Percentiles rank a stretch among this genome's conserved stretches.
phyloP scores from a whole-genome alignment of 805 yeast species.

The Wickerhamiella kazuoi region DNA sequence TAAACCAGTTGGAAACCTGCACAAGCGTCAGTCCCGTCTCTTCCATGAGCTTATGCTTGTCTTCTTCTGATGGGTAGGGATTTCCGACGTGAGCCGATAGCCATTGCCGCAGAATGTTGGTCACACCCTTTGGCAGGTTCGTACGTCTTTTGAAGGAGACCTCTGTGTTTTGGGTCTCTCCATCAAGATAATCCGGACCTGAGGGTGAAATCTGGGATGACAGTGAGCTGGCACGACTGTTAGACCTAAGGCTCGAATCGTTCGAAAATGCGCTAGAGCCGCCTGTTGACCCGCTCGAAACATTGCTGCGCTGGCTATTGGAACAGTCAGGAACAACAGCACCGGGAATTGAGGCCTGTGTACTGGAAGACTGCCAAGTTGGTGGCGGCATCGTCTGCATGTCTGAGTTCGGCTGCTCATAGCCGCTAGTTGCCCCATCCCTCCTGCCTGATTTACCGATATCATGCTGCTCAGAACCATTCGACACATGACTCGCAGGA shows the following conservation, averaged over 20 bases:
- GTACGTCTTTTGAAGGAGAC: conserved; percentile 30
- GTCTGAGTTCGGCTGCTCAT: no score
- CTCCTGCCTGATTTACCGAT: no score
- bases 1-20: conserved; percentile 75
- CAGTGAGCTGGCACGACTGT: neutral
- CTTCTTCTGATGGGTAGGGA: conserved; percentile 72
- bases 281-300: neutral
- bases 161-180: neutral
- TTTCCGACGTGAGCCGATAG: conserved; percentile 53
- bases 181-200: neutral
- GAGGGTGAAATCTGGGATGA: no score
- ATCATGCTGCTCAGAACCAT: no score
- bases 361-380: no score
- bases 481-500: no score
- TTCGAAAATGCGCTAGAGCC: neutral
- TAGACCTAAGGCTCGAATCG: neutral
- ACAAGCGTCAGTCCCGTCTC: conserved; percentile 65
- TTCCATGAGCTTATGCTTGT: conserved; percentile 49
- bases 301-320: no score
- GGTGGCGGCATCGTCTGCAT: no score
- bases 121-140: conserved; percentile 63
- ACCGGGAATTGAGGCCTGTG: no score
- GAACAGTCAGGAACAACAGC: no score
- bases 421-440: no score
- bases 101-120: conserved; percentile 58